These are phyloP conservation scores for Candida sphagnicola DNA, from an alignment of 805 yeast species.

Conservation along the genomic window DNA sequence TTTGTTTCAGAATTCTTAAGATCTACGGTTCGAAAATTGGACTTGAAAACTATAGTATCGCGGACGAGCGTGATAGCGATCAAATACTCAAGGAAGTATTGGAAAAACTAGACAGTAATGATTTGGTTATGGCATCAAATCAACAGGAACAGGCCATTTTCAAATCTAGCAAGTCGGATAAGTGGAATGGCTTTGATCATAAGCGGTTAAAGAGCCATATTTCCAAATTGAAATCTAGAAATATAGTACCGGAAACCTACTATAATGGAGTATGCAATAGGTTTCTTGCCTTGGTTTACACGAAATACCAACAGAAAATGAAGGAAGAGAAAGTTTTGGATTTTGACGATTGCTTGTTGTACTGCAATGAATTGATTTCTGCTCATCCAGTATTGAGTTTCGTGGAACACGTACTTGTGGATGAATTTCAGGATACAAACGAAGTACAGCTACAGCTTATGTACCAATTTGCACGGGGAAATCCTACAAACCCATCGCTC, in stretches of 20 bases:
- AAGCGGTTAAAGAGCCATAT: slow-evolving; percentile 42
- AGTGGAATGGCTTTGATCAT: slow-evolving; percentile 34
- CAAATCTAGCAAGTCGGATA: slow-evolving; percentile 8
- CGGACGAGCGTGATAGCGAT: slow-evolving; percentile 60
- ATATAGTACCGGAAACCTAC: slow-evolving; percentile 42
- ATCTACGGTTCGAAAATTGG: slow-evolving; percentile 52
- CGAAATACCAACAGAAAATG: slow-evolving; percentile 50
- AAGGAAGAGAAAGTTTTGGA: slow-evolving; percentile 48
- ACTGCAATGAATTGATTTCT: slow-evolving; percentile 47
- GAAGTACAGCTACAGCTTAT: slow-evolving; percentile 69
- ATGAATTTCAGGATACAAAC: slow-evolving; percentile 94
- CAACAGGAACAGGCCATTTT: slow-evolving; percentile 1
- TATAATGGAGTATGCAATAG: slow-evolving; percentile 8
- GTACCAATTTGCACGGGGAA: slow-evolving; percentile 39
- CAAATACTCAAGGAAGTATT: slow-evolving; percentile 44
- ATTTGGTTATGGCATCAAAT: slow-evolving; percentile 1
- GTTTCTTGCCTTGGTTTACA: slow-evolving; percentile 36
- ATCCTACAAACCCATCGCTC: slow-evolving; percentile 22
- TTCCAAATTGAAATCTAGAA: slow-evolving; percentile 55
- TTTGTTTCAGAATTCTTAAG: slow-evolving; percentile 60
- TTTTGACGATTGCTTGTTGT: slow-evolving; percentile 73
- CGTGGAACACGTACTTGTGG: slow-evolving; percentile 74
- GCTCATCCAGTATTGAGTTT: slow-evolving; percentile 43
- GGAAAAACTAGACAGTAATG: slow-evolving; percentile 9
- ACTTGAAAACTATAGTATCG: slow-evolving; percentile 45